phyloP scores from a whole-genome alignment of 352 stramenopile genomes.

The Phytophthora pini region DNA sequence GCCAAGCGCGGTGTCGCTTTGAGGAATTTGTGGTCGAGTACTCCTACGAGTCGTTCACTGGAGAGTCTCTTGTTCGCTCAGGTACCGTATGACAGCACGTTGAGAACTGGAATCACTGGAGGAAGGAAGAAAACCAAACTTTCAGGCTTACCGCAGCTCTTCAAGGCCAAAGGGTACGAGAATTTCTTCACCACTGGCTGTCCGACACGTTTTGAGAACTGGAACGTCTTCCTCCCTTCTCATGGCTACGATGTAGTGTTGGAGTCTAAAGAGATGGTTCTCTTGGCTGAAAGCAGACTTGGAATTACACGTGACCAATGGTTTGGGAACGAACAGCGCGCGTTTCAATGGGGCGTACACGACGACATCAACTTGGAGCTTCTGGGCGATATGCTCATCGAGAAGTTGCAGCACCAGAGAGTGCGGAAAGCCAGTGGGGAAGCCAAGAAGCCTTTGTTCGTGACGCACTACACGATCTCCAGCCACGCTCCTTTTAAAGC shows the following conservation, averaged over 20 bases:
- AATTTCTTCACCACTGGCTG: slow-evolving; percentile 53
- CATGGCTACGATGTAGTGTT: slow-evolving; percentile 57
- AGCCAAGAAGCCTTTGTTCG: slow-evolving; percentile 48
- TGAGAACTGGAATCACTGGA: slow-evolving; percentile 39
- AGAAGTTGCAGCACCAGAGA: slow-evolving; percentile 39
- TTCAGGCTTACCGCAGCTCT: slow-evolving; percentile 55
- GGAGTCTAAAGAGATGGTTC: slow-evolving; percentile 41
- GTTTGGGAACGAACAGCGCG: slow-evolving; percentile 21
- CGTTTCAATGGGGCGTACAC: slow-evolving; percentile 50
- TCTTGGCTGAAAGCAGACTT: slow-evolving; percentile 36
- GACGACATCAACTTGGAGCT: slow-evolving; percentile 55
- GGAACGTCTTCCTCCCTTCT: slow-evolving; percentile 46
- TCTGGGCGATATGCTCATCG: slow-evolving; percentile 49
- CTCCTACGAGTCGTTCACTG: slow-evolving; percentile 56
- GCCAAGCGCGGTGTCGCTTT: slow-evolving; percentile 54
- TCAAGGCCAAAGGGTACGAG: slow-evolving; percentile 54
- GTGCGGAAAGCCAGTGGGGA: slow-evolving; percentile 16
- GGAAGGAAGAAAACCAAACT: slow-evolving; percentile 37
- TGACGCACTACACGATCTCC: slow-evolving; percentile 70
- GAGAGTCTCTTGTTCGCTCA: slow-evolving; percentile 63
- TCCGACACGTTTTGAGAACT: slow-evolving; percentile 48
- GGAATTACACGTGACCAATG: slow-evolving; percentile 43
- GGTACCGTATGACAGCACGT: slow-evolving; percentile 46
- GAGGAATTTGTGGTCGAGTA: slow-evolving; percentile 64
- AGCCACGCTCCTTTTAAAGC: slow-evolving; percentile 46